Conservation (phyloP, 306 rosid species). For the Castanopsis chinensis region DNA sequence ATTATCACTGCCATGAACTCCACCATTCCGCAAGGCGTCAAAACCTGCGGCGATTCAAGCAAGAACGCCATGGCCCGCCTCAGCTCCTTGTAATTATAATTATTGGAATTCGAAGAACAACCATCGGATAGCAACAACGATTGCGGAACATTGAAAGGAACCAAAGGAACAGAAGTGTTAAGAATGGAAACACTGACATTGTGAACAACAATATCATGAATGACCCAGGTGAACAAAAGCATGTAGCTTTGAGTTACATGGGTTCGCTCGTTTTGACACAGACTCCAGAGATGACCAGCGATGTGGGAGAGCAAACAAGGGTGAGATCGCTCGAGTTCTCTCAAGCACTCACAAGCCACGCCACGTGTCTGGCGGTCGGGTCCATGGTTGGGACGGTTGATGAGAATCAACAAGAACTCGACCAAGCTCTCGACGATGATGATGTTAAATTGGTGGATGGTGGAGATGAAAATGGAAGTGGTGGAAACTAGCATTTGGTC, state of each 20-base stretch:
- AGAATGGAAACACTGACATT: constrained; percentile 56
- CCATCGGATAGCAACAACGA: constrained; percentile 19
- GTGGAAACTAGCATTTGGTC: constrained; percentile 82
- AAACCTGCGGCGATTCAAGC: constrained; percentile 83
- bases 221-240: constrained; percentile 61
- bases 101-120: constrained; percentile 18
- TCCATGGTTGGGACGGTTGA: constrained; percentile 82
- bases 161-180: constrained; percentile 58
- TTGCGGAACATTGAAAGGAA: constrained; percentile 67
- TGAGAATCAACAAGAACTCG: constrained; percentile 58
- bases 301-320: constrained; percentile 78
- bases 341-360: constrained; percentile 78
- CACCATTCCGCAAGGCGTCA: constrained; percentile 86
- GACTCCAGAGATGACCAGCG: constrained; percentile 79
- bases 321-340: constrained; percentile 71
- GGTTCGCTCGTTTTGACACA: constrained; percentile 90
- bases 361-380: constrained; percentile 71
- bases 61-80: constrained; percentile 78
- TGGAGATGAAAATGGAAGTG: constrained; percentile 56
- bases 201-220: constrained; percentile 53
- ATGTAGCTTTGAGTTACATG: constrained; percentile 82
- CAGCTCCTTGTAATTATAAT: constrained; percentile 63
- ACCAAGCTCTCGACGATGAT: constrained; percentile 43
- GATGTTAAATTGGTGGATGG: constrained; percentile 12
- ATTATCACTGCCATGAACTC: constrained; percentile 69